phyloP scores from a whole-genome alignment of 2,329 filamentous ascomycete genomes.

The Fusarium camptoceras region DNA sequence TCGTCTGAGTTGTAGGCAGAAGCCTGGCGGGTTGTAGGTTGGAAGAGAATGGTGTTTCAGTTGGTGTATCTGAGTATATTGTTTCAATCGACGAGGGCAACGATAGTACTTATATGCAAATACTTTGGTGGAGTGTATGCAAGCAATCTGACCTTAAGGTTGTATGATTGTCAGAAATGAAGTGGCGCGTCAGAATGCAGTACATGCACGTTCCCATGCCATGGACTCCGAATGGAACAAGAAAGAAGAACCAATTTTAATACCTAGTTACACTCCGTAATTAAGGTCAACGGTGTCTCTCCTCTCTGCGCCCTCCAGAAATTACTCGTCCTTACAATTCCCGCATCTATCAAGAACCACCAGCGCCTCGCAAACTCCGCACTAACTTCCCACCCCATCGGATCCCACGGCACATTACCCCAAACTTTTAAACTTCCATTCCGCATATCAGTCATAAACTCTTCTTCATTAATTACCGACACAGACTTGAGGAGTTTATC shows the following conservation, averaged over 20 bases:
- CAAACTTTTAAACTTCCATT: conserved; percentile 10
- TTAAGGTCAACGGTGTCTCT: neutral
- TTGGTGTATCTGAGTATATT: rapidly evolving
- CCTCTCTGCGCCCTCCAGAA: conserved; percentile 31
- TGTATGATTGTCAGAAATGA: neutral
- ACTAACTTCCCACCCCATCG: conserved; percentile 59
- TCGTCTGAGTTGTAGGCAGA: rapidly evolving
- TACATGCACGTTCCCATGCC: neutral
- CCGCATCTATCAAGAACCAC: conserved; percentile 37
- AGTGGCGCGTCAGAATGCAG: neutral
- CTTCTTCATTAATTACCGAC: conserved; percentile 6
- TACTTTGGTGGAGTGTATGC: neutral
- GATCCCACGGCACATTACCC: conserved; percentile 36
- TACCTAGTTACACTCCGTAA: neutral
- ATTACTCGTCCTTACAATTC: conserved; percentile 15
- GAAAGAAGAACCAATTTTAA: neutral
- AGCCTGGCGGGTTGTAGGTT: rapidly evolving
- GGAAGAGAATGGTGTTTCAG: rapidly evolving
- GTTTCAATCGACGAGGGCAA: rapidly evolving
- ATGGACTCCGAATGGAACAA: neutral
- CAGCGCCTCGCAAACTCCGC: conserved; percentile 48
- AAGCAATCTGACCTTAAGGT: neutral
- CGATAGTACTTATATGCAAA: neutral
- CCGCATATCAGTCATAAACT: conserved; percentile 3
- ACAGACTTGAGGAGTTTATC: conserved; percentile 26